Evolutionary conservation across 768 basidiomycete genomes (phyloP), one percentile per base, ranked within the genome.

Genomic region (Boletus vermiculosoides): DNA sequence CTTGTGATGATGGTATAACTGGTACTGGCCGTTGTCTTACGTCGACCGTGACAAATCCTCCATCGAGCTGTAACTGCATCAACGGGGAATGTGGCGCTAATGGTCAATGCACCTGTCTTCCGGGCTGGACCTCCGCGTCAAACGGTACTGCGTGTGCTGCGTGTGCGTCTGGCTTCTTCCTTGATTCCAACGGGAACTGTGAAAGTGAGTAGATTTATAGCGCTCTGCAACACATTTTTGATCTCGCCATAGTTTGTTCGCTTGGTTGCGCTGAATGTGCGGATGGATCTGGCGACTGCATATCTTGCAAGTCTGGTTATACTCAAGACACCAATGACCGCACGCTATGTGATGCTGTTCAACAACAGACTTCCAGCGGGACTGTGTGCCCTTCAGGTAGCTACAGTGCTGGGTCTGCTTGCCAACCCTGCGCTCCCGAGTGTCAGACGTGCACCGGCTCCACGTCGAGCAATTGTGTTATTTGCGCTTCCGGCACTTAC

Each of bases 91-190:
- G 93, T 70, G 80, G 80, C 2, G 61, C 80, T 0, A 80, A 81
- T 54, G 86, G 88, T 0, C 82, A 87, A 58, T 94, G 93, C 65
- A 71, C 80, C 5, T 95, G 93, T 68, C 86, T 86, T 62, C 67
- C 84, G 0, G 93, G 93, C 0, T 95, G 88, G 87, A 83, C 82
- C 2, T 80, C 82, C 0, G 84, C 79, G 1, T 74, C 75, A 46
- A 87, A 90, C 62, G 90, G 91, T 8, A 92, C 88, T 0, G 80
- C 83, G 13, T 95, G 92, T 68, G 83, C 88, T 12, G 77, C 83
- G 51, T 95, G 93, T 66, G 79, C 82, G 1, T 57, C 77, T 18
- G 93, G 92, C 0, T 94, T 90, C 73, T 95, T 90, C 77, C 76
- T 84, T 42, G 78, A 79, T 37, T 78, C 81, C 0, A 81, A 75